These are phyloP conservation scores for Nakazawaea wyomingensis DNA, from an alignment of 805 yeast species.

Conservation along the genomic window DNA sequence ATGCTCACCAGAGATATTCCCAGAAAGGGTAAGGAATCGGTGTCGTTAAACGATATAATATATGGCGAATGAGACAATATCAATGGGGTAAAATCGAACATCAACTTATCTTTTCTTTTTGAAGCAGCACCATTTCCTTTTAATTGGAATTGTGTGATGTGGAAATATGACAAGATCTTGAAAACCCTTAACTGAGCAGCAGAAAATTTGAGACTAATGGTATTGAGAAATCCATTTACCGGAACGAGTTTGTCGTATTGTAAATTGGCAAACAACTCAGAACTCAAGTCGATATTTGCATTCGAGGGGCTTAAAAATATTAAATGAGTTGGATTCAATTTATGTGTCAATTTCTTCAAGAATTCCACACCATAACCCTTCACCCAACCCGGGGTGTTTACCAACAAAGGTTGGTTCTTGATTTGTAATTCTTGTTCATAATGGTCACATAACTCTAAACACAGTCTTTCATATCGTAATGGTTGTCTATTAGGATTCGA, in stretches of 20 bases:
- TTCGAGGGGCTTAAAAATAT: constrained; percentile 44
- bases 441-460: constrained; percentile 25
- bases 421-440: constrained; percentile 20
- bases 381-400: constrained; percentile 90
- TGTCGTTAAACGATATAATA: constrained; percentile 28
- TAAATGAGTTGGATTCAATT: constrained; percentile 49
- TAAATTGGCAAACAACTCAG: constrained; percentile 25
- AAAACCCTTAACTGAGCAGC: constrained; percentile 49
- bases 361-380: constrained; percentile 79
- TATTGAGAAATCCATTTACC: constrained; percentile 29
- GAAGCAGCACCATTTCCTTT: too few species aligned
- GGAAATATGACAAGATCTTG: constrained; percentile 50
- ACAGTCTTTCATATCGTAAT: constrained; percentile 41
- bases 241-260: constrained; percentile 21
- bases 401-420: constrained; percentile 38
- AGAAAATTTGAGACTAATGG: constrained; percentile 30
- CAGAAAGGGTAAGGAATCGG: constrained; percentile 10
- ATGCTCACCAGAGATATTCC: constrained; percentile 34
- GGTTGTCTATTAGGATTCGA: constrained; percentile 68
- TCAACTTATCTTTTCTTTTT: neutral
- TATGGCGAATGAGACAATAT: constrained; percentile 31
- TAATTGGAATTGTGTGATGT: constrained; percentile 27
- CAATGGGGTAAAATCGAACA: constrained; percentile 40
- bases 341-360: constrained; percentile 39
- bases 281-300: constrained; percentile 27